phyloP scores from a whole-genome alignment of 1,284 basidiomycete species.

The Hypsizygus ulmarius region DNA sequence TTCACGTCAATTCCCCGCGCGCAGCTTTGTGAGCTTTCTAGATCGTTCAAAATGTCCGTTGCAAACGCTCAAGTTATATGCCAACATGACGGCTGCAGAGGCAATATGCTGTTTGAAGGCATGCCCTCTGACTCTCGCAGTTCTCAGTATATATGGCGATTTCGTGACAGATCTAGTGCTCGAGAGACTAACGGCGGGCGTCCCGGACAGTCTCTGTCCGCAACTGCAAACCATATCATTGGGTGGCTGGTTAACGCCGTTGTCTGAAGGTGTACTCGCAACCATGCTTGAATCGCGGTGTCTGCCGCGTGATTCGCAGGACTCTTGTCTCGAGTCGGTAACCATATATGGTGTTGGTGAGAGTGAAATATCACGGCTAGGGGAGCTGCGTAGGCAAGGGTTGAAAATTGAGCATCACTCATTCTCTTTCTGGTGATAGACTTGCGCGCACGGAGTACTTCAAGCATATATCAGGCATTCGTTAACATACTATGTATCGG shows the following conservation, averaged over 20 bases:
- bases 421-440: no score
- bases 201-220: background rate
- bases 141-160: background rate
- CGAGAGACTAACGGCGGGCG: background rate
- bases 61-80: background rate
- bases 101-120: slow-evolving; percentile 5
- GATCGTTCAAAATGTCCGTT: slow-evolving; percentile 5
- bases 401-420: no score
- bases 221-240: slow-evolving; percentile 4
- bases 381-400: no score
- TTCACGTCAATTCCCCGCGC: slow-evolving; percentile 3
- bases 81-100: background rate
- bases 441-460: no score
- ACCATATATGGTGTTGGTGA: no score
- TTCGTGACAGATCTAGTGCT: slow-evolving; percentile 4
- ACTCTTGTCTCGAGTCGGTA: background rate
- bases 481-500: no score
- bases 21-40: slow-evolving; percentile 2
- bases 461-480: no score
- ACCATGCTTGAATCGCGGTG: background rate
- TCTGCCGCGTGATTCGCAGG: background rate
- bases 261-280: background rate
- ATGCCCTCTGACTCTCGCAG: background rate
- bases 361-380: no score
- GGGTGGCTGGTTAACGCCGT: slow-evolving; percentile 6